Conservation (phyloP, 2,329 filamentous ascomycete genomes). For the Pestalotiopsis sp. region DNA sequence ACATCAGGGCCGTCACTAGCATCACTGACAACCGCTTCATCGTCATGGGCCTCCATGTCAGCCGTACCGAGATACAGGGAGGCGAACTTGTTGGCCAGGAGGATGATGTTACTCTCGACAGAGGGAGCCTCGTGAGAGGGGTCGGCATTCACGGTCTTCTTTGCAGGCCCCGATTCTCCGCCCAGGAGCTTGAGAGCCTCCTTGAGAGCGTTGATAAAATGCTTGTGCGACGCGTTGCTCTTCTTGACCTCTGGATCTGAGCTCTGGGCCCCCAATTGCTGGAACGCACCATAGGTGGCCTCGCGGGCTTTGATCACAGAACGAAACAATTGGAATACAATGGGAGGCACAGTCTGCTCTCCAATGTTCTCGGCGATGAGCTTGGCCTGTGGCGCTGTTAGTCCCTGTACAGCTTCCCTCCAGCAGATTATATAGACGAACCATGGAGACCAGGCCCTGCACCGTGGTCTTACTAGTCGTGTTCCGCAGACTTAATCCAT, state of each 20-base stretch:
- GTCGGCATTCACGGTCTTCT: not conserved
- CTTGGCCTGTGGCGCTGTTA: slow-evolving; percentile 23
- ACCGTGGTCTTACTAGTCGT: slow-evolving; percentile 39
- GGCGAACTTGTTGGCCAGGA: not conserved
- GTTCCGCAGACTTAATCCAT: slow-evolving; percentile 28
- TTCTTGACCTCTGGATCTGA: slow-evolving; percentile 36
- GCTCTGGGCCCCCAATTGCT: slow-evolving; percentile 30
- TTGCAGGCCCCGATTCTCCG: not conserved
- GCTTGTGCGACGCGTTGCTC: slow-evolving; percentile 41
- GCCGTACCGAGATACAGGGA: not conserved
- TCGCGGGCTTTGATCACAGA: slow-evolving; percentile 39
- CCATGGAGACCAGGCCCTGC: slow-evolving; percentile 30
- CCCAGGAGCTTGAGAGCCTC: not conserved
- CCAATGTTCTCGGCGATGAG: slow-evolving; percentile 38
- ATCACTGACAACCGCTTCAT: not conserved
- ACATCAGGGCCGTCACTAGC: not conserved
- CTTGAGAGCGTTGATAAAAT: slow-evolving; percentile 43
- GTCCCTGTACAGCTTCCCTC: slow-evolving; percentile 22
- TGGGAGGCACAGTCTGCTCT: slow-evolving; percentile 31
- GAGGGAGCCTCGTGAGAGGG: not conserved
- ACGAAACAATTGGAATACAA: slow-evolving; percentile 35
- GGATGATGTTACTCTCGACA: not conserved
- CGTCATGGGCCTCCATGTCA: not conserved
- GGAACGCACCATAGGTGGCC: slow-evolving; percentile 29
- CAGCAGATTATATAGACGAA: not conserved